Base-by-base conservation (phyloP, 352 stramenopile genomes). In the Globisporangium lucens region DNA sequence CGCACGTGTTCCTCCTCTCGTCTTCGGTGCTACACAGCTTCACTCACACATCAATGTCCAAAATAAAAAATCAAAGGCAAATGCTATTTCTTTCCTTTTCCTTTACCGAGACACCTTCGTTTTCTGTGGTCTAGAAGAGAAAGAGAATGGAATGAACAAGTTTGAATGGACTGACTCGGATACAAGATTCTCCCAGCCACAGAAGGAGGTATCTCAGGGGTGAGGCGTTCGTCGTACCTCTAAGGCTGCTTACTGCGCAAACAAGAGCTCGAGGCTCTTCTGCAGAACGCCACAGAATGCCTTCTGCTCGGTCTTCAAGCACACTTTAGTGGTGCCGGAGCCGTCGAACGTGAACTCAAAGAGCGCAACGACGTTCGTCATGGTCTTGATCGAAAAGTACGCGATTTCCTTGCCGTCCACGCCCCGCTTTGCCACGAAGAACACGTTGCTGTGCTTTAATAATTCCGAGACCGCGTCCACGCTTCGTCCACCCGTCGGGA, bases 311-410 rank as follows among this genome's bases (percentile, higher is more conserved):
- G 91, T 96, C 84, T 98, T 98, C 59, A 99, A 78, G 68, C 95
- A 98, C 72, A 98, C 88, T 76, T 98, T 98, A 55, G 82, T 91
- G 22, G 78, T 83, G 72, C 87, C 88, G 33, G 97, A 91, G 53
- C 89, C 94, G 72, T 98, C 97, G 75, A 98, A 98, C 56, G 95
- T 98, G 63, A 98, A 85, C 74, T 99, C 96, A 35, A 97, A 92
- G 13, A 98, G 83, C 65, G 97, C 97, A 22, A 93, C 80, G 64
- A 97, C 89, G 43, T 94, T 95, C 24, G 92, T 98, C 68, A 97
- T 89, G 60, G 91, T 98, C 71, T 96, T 95, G 77, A 97, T 82
- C n/a, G 83, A 97, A 73, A 98, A 98, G 73, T 99, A 99, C 20
- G 95, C 93, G 57, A 98, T 97, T 70, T 98, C 93, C 78, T 98